A percentile compares a stretch with the other conserved stretches of the same genome.
phyloP scores from a whole-genome alignment of 1,284 basidiomycete genomes.

The Trametes versicolor region DNA sequence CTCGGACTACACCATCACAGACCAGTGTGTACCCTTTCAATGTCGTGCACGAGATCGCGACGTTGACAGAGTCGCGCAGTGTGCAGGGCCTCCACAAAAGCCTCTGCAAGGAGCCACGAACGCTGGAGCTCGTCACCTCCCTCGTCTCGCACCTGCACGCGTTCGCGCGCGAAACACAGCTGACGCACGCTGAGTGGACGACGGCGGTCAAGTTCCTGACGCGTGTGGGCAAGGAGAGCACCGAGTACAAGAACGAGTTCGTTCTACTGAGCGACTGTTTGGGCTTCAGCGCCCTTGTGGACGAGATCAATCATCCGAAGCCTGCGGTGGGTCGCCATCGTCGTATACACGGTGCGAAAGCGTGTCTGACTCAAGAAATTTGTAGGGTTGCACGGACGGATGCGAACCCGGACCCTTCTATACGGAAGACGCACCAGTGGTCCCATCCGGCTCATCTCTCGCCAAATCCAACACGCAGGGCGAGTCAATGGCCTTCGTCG shows the following conservation, averaged over 20 bases:
- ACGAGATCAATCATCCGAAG: constrained; percentile 51
- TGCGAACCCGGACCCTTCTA: constrained; percentile 54
- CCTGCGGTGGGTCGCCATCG: constrained; percentile 40
- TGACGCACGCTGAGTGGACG: constrained; percentile 52
- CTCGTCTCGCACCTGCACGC: constrained; percentile 52
- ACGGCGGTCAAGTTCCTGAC: constrained; percentile 48
- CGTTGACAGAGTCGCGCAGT: constrained; percentile 20
- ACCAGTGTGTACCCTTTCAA: constrained; percentile 38
- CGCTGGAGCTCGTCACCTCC: constrained; percentile 47
- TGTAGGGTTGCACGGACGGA: constrained; percentile 49
- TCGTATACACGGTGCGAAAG: background rate
- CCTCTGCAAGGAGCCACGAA: constrained; percentile 48
- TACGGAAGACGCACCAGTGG: constrained; percentile 48
- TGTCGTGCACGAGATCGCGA: background rate
- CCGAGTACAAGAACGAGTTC: constrained; percentile 53
- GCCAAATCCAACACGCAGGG: constrained; percentile 46
- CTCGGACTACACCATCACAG: constrained; percentile 48
- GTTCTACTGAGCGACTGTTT: constrained; percentile 53
- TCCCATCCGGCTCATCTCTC: constrained; percentile 49
- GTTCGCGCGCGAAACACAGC: constrained; percentile 51
- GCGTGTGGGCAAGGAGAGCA: constrained; percentile 50
- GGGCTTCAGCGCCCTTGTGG: constrained; percentile 51
- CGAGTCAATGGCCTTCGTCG: constrained; percentile 49
- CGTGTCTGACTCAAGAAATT: background rate
- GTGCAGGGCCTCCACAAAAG: constrained; percentile 46